Conservation (phyloP, 768 basidiomycete species). For the Pleurotus tuber-regium region DNA sequence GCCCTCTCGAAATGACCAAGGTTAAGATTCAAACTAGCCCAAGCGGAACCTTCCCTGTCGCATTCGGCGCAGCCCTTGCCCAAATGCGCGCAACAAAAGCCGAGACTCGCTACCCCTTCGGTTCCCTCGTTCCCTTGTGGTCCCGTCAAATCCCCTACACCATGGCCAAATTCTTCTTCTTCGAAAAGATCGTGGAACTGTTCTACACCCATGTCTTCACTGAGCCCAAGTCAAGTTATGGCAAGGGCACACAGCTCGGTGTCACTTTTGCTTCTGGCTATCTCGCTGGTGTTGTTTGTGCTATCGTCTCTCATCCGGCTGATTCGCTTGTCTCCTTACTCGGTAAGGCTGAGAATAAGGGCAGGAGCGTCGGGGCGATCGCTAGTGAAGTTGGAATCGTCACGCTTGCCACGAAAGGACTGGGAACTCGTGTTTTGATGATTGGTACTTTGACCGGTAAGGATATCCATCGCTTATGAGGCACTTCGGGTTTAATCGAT, state of each 20-base stretch:
- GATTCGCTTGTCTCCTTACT: constrained; percentile 92
- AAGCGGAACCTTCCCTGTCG: constrained; percentile 72
- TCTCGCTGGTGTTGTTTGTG: constrained; percentile 94
- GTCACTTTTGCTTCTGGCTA: constrained; percentile 91
- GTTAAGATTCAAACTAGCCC: constrained; percentile 86
- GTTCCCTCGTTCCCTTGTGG: constrained; percentile 83
- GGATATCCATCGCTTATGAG: constrained; percentile 3
- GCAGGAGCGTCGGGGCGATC: constrained; percentile 72
- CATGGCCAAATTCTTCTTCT: constrained; percentile 99
- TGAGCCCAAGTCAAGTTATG: constrained; percentile 72
- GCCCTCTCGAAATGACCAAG: constrained; percentile 93
- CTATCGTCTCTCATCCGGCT: constrained; percentile 94
- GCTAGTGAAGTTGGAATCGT: constrained; percentile 66
- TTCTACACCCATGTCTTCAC: constrained; percentile 90
- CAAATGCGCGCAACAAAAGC: constrained; percentile 65
- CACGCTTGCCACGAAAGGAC: constrained; percentile 77
- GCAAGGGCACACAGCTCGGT: constrained; percentile 83
- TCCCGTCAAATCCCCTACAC: constrained; percentile 96
- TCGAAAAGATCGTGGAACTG: constrained; percentile 81
- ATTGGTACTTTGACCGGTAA: constrained; percentile 56
- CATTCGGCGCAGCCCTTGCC: constrained; percentile 67
- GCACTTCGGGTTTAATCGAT: not conserved
- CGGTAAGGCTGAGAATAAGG: constrained; percentile 85
- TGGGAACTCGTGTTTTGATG: constrained; percentile 85
- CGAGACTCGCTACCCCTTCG: constrained; percentile 84